Evolutionary conservation across 2,329 filamentous ascomycete genomes (phyloP), one percentile per base, ranked within the genome.

Genomic region (Keithomyces neogunnii): DNA sequence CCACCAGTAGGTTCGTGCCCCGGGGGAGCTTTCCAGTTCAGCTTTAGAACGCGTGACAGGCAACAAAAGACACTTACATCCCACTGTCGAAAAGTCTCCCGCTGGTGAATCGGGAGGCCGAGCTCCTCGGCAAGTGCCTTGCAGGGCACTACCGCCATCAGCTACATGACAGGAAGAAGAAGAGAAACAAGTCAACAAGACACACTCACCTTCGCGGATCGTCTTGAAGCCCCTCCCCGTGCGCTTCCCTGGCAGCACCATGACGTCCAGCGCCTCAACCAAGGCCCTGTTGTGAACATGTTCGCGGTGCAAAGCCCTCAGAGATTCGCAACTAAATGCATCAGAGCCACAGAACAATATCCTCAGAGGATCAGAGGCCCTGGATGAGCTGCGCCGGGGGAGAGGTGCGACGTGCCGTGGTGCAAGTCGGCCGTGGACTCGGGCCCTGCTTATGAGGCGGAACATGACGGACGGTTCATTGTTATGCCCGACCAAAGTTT

Each of bases 281-380:
- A 82, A 70, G 19, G 69, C 69, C 5, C 70, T 75, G 51, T 76
- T 75, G 49, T 61, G 62, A 30, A 66, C 54, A 49, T 83, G 76
- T 62, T 89, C 85, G 4, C 70, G 62, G 59, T 85, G 67, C 35
- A 99, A 71, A 5, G 87, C 86, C 53, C 72, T 72, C 47, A 99
- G 73, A 1, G 89, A 89, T 49, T 78, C 79, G 61, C 86, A 86
- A 71, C 92, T 96, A 69, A 97, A 96, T 2, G 84, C 77, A 67
- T 99, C 93, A 3, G 92, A 93, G 56, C 93, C 93, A 69, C 91
- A 97, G 70, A 96, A 99, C 3, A 99, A 78, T 50, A 99, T 89
- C 35, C 84, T 79, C 33, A 99, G 74, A 3, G 89, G 87, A 4
- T 82, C 75, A 0, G 75, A 72, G 13, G 52, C 53, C 50, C 32